These are phyloP conservation scores for Opeltia flavorubescens DNA, from an alignment of 495 filamentous ascomycete species.

Conservation along the genomic window DNA sequence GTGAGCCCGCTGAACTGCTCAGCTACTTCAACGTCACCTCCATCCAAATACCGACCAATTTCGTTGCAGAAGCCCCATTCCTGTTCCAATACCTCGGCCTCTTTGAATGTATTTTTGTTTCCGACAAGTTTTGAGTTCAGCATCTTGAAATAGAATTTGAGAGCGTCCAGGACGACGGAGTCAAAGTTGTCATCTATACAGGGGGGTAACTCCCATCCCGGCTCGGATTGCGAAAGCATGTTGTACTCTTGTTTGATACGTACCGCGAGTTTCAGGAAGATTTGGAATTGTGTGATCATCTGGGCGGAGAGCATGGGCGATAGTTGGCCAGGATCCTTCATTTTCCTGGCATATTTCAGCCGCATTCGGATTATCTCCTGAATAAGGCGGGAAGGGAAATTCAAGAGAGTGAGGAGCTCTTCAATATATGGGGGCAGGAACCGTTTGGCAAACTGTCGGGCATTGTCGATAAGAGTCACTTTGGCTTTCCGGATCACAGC, in stretches of 20 bases:
- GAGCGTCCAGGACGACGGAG: constrained; percentile 80
- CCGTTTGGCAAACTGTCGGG: constrained; percentile 70
- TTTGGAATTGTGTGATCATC: constrained; percentile 93
- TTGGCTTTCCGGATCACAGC: constrained; percentile 88
- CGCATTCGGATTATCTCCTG: constrained; percentile 93
- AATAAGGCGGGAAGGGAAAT: constrained; percentile 88
- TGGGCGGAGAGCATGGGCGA: constrained; percentile 86
- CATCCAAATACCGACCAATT: constrained; percentile 73
- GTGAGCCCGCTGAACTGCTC: constrained; percentile 95
- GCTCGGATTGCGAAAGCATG: constrained; percentile 68
- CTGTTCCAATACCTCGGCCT: constrained; percentile 91
- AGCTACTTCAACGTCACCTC: constrained; percentile 93
- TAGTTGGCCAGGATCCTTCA: constrained; percentile 79
- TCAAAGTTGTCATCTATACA: constrained; percentile 97
- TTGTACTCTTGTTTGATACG: constrained; percentile 83
- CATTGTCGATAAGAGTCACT: constrained; percentile 75
- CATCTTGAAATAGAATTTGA: constrained; percentile 96
- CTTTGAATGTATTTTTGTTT: constrained; percentile 98
- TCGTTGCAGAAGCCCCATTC: constrained; percentile 95
- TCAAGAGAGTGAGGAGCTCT: constrained; percentile 86
- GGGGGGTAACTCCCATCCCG: constrained; percentile 87
- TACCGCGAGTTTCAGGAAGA: constrained; percentile 78
- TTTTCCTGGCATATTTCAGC: constrained; percentile 81
- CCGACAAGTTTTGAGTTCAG: constrained; percentile 93
- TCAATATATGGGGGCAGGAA: constrained; percentile 96